phyloP scores from a whole-genome alignment of 495 filamentous ascomycete genomes.

The Paragyromitra xinjiangensis region DNA sequence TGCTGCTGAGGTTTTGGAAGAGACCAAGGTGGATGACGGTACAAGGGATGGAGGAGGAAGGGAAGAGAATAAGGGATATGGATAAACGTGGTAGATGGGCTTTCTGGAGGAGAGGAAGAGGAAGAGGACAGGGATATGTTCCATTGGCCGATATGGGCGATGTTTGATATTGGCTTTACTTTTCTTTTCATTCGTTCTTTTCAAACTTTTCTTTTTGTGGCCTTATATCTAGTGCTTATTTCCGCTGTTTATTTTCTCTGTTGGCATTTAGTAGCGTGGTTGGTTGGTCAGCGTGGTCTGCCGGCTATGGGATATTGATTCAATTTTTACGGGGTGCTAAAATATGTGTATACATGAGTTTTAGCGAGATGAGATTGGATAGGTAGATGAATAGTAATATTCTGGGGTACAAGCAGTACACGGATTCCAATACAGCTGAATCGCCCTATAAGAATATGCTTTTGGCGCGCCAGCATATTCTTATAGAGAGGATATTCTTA shows the following conservation, averaged over 20 bases:
- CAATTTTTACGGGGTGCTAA: neutral
- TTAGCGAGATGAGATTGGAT: neutral
- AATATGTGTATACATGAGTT: neutral
- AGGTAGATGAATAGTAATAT: neutral
- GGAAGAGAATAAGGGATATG: conserved; percentile 31
- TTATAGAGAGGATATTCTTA: too few species aligned
- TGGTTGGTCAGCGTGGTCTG: conserved; percentile 2
- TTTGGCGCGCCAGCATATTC: too few species aligned
- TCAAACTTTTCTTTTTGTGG: neutral
- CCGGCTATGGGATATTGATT: neutral
- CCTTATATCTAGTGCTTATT: neutral
- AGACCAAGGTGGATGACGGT: conserved; percentile 90
- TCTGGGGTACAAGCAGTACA: neutral
- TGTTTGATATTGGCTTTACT: conserved; percentile 20
- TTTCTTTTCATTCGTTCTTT: neutral
- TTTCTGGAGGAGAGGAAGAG: conserved; percentile 12
- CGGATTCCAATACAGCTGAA: too few species aligned
- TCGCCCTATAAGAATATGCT: too few species aligned
- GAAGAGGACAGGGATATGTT: conserved; percentile 36
- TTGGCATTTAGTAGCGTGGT: neutral
- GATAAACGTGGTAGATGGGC: conserved; percentile 11
- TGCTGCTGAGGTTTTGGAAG: conserved; percentile 87
- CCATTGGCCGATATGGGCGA: conserved; percentile 47
- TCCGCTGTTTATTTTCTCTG: neutral
- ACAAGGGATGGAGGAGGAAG: conserved; percentile 67